Percentiles rank a stretch among this genome's conserved stretches.
Evolutionary conservation across 1,284 basidiomycete species (phyloP).

Genomic region (Hemileia vastatrix): DNA sequence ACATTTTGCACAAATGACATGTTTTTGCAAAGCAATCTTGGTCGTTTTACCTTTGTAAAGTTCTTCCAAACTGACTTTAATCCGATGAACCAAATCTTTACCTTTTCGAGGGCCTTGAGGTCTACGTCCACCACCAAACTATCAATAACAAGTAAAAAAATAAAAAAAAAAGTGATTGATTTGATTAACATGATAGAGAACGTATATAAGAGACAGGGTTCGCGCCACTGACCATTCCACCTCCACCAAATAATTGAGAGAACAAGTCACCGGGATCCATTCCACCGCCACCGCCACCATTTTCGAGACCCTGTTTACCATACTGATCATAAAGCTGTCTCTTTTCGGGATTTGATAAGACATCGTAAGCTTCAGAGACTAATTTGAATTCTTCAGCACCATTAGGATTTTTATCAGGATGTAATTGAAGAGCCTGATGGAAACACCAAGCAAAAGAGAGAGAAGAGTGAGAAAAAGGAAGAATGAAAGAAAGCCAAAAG

Average conservation of each 20-base stretch:
- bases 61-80: conserved; percentile 91
- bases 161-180: background rate
- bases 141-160: conserved; percentile 53
- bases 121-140: conserved; percentile 52
- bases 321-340: conserved; percentile 77
- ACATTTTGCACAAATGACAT: conserved; percentile 86
- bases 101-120: conserved; percentile 83
- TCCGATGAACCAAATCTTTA: conserved; percentile 95
- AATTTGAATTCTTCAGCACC: conserved; percentile 86
- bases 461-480: conserved; percentile 17
- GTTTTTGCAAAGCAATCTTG: conserved; percentile 92
- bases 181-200: background rate
- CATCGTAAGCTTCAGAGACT: conserved; percentile 81
- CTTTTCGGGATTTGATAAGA: conserved; percentile 81
- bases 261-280: conserved; percentile 99
- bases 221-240: conserved; percentile 45
- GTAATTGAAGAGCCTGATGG: conserved; percentile 68
- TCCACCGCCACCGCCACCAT: conserved; percentile 54
- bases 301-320: conserved; percentile 83
- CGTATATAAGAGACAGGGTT: background rate
- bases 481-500: conserved; percentile 3
- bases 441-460: conserved; percentile 28
- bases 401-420: conserved; percentile 71
- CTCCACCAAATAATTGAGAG: conserved; percentile 81
- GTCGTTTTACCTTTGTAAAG: conserved; percentile 97